A percentile compares a stretch with the other conserved stretches of the same genome.
These are phyloP conservation scores for Prunella vulgaris DNA, from an alignment of 257 asterid genomes.

Conservation along the genomic window DNA sequence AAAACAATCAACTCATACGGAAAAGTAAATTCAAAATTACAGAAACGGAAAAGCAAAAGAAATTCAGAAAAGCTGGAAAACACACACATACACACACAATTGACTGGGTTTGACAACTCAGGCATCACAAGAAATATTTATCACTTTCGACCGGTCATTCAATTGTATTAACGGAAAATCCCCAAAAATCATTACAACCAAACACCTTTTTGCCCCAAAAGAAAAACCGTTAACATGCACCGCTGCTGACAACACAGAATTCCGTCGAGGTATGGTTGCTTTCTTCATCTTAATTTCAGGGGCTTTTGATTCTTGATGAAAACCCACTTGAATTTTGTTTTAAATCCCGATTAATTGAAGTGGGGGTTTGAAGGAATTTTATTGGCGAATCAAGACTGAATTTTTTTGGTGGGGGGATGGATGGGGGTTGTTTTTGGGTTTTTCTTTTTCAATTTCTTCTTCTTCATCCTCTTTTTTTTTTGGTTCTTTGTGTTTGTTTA, in stretches of 20 bases:
- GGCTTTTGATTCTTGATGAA: constrained; percentile 1
- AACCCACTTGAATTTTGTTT: constrained; percentile 15
- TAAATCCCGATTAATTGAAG: constrained; percentile 8
- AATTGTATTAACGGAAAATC: neutral
- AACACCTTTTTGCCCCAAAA: constrained; percentile 10
- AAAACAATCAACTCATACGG: neutral
- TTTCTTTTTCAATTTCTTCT: neutral
- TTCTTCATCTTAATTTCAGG: constrained; percentile 6
- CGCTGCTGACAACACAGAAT: constrained; percentile 16
- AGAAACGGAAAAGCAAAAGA: constrained; percentile 1
- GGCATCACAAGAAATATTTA: neutral
- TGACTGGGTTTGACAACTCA: constrained; percentile 24
- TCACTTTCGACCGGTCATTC: constrained; percentile 15
- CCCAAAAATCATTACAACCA: neutral
- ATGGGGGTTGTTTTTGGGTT: neutral
- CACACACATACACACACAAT: neutral
- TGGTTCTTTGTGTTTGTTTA: neutral
- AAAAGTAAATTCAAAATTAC: neutral
- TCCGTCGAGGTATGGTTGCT: constrained; percentile 26
- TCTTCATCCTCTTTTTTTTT: neutral
- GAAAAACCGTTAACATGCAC: constrained; percentile 7
- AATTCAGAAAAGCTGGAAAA: constrained; percentile 1
- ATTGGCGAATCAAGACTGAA: constrained; percentile 16
- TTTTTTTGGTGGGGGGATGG: constrained; percentile 1
- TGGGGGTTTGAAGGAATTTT: constrained; percentile 9